phyloP scores from a whole-genome alignment of 306 rosid species.

The Senna tora region DNA sequence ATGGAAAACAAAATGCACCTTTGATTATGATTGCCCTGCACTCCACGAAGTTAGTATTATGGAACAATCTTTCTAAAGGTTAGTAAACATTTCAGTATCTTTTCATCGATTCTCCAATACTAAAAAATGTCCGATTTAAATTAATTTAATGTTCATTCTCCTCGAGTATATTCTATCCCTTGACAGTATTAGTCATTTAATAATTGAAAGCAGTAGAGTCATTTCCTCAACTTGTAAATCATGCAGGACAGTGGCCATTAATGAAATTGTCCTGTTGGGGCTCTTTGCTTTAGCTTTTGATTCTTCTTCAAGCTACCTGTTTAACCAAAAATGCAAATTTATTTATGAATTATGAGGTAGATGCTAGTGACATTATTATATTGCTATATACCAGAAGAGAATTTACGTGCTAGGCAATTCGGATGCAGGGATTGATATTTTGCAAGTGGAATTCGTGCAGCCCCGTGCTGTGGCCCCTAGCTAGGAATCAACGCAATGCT shows the following conservation, averaged over 20 bases:
- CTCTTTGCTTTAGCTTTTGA: constrained; percentile 36
- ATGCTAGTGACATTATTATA: constrained; percentile 29
- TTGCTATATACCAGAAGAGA: constrained; percentile 40
- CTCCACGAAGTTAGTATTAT: too few species aligned
- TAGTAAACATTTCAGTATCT: too few species aligned
- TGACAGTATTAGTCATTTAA: constrained; percentile 10
- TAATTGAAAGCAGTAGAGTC: neutral
- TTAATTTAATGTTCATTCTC: neutral
- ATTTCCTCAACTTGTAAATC: neutral
- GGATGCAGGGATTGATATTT: constrained; percentile 21
- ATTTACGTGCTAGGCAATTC: constrained; percentile 39
- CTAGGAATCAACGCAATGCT: neutral
- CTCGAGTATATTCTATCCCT: neutral
- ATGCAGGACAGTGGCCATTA: neutral
- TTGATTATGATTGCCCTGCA: too few species aligned
- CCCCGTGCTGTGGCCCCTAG: constrained; percentile 4
- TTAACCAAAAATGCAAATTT: constrained; percentile 29
- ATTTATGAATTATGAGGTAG: constrained; percentile 32
- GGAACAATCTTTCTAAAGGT: too few species aligned
- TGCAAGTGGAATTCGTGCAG: constrained; percentile 36
- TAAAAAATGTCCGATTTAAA: neutral
- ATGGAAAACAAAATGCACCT: too few species aligned
- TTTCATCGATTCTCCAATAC: neutral
- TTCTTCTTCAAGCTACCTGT: constrained; percentile 52
- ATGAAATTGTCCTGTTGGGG: constrained; percentile 6